These are phyloP conservation scores for Mycena polygramma DNA, from an alignment of 768 basidiomycete species.

Conservation along the genomic window DNA sequence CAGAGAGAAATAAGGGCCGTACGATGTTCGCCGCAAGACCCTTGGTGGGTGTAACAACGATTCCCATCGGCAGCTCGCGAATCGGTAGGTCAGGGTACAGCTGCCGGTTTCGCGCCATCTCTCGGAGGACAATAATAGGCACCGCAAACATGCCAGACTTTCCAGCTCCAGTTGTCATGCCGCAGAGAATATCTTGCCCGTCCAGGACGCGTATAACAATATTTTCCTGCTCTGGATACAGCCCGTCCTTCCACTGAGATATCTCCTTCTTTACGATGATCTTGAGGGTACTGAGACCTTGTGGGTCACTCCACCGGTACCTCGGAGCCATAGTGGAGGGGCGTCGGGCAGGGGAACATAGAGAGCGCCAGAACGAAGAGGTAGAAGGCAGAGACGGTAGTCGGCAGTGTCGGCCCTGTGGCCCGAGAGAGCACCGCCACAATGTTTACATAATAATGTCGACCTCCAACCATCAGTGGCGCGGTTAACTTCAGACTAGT, in stretches of 20 bases:
- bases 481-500: too few species aligned
- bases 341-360: too few species aligned
- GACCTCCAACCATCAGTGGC: too few species aligned
- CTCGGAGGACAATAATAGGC: conserved; percentile 31
- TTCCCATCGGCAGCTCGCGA: conserved; percentile 33
- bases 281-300: too few species aligned
- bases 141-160: conserved; percentile 38
- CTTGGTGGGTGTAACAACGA: conserved; percentile 43
- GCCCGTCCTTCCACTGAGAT: conserved; percentile 35
- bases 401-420: too few species aligned
- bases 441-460: too few species aligned
- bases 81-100: conserved; percentile 34
- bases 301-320: conserved; percentile 29
- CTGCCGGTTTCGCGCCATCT: conserved; percentile 20
- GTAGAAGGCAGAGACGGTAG: too few species aligned
- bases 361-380: too few species aligned
- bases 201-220: conserved; percentile 34
- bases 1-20: background rate
- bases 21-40: conserved; percentile 40
- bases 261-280: conserved; percentile 35
- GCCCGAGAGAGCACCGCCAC: too few species aligned
- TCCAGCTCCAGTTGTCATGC: conserved; percentile 22
- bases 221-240: conserved; percentile 30
- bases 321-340: too few species aligned
- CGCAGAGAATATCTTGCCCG: conserved; percentile 27